These are phyloP conservation scores for Diutina mesorugosa DNA, from an alignment of 1,139 yeast species.

Conservation along the genomic window DNA sequence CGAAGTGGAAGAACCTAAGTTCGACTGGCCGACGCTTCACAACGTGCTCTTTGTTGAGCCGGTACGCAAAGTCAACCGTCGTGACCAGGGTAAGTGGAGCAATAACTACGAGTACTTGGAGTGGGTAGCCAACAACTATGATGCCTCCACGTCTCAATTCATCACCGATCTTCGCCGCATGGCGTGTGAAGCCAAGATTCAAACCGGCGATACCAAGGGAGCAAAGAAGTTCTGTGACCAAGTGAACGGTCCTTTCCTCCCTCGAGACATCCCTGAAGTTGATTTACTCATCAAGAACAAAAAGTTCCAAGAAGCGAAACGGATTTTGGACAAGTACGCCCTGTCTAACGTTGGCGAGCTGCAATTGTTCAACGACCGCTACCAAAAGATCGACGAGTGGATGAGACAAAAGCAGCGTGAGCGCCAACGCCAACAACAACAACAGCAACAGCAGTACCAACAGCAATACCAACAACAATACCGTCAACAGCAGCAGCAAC, in stretches of 20 bases:
- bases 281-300: conserved; percentile 27
- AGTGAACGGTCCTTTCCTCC: conserved; percentile 23
- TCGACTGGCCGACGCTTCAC: conserved; percentile 16
- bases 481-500: conserved; percentile 27
- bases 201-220: conserved; percentile 14
- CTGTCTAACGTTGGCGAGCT: conserved; percentile 23
- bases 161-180: conserved; percentile 22
- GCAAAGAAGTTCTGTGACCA: conserved; percentile 21
- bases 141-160: conserved; percentile 10
- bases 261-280: conserved; percentile 31
- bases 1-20: conserved; percentile 7
- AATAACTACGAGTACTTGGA: conserved; percentile 23
- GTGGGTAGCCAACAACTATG: conserved; percentile 10
- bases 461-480: conserved; percentile 29
- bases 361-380: conserved; percentile 20
- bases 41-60: conserved; percentile 15
- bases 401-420: conserved; percentile 20
- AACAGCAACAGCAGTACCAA: conserved; percentile 35
- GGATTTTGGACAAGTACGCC: conserved; percentile 15
- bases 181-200: conserved; percentile 35
- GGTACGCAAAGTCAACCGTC: conserved; percentile 15
- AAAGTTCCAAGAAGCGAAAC: conserved; percentile 30
- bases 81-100: conserved; percentile 13
- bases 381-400: conserved; percentile 17
- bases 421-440: conserved; percentile 31